Evolutionary conservation across 2,329 filamentous ascomycete genomes (phyloP).

Genomic region (Pseudovirgaria hyperparasitica): DNA sequence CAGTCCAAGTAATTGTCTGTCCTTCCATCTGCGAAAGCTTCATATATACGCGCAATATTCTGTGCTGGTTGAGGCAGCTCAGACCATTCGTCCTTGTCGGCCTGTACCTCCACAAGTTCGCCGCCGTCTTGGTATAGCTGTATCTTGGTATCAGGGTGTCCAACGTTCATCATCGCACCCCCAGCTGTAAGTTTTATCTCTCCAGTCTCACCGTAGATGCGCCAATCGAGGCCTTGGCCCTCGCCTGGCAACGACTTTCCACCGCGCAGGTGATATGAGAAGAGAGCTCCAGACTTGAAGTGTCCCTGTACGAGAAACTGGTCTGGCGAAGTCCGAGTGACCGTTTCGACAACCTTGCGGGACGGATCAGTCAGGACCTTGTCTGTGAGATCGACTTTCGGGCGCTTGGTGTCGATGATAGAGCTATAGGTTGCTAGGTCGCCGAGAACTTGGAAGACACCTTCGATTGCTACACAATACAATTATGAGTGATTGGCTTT

Average conservation of each 20-base stretch:
- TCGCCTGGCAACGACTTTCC: slow-evolving; percentile 35
- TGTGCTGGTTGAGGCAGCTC: slow-evolving; percentile 32
- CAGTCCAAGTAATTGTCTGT: slow-evolving; percentile 4
- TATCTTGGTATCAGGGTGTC: slow-evolving; percentile 28
- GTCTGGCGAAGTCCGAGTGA: slow-evolving; percentile 32
- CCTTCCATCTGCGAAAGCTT: slow-evolving; percentile 33
- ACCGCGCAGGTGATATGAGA: slow-evolving; percentile 31
- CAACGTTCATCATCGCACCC: slow-evolving; percentile 14
- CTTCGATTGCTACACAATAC: slow-evolving; percentile 27
- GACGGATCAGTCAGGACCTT: slow-evolving; percentile 19
- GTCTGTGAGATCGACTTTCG: slow-evolving; percentile 14
- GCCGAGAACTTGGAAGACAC: slow-evolving; percentile 33
- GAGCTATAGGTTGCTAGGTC: slow-evolving; percentile 28
- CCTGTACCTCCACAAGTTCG: slow-evolving; percentile 31
- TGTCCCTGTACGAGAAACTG: slow-evolving; percentile 28
- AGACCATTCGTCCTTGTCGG: slow-evolving; percentile 32
- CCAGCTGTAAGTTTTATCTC: slow-evolving; percentile 21
- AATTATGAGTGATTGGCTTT: slow-evolving; percentile 6
- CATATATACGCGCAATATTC: slow-evolving; percentile 42
- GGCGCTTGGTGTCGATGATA: slow-evolving; percentile 34
- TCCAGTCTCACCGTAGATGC: slow-evolving; percentile 34
- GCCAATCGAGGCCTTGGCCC: slow-evolving; percentile 36
- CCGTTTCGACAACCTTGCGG: slow-evolving; percentile 19
- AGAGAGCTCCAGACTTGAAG: slow-evolving; percentile 13
- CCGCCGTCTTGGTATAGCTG: slow-evolving; percentile 38